Evolutionary conservation across 1,284 basidiomycete genomes (phyloP), one percentile per base, ranked within the genome.

Genomic region (Ustilago crameri): DNA sequence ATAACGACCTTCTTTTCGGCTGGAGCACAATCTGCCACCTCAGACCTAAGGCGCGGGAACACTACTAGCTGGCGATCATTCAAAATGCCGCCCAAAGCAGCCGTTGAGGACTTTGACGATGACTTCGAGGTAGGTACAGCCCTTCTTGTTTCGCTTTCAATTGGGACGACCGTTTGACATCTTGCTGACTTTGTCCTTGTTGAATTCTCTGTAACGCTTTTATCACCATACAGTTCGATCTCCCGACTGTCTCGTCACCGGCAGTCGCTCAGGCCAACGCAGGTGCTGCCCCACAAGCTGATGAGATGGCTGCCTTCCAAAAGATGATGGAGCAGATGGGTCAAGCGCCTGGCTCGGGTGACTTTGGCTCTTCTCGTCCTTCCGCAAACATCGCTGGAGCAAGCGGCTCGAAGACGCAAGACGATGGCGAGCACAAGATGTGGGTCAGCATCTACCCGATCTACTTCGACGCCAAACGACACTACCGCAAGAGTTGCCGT

Each of bases 381-480:
- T 56, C 53, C 12, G 37, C 47, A 23, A 37, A 32, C 34, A 45
- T 54, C 32, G 49, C 49, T 12, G 47, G 51, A 22, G 52, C 45
- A 27, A 64, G 52, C 26, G 56, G 60, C 5, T 63, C 72, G n/a
- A 61, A 57, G 51, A 43, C 27, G 2, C 42, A 62, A 30, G 67
- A 66, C 7, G 65, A 74, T 22, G 76, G 65, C 12, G 77, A 80
- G 26, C 70, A 78, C 59, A 81, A 81, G 51, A 93, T 93, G 78
- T 97, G 94, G 94, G 91, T 92, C 62, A 91, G 91, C 75, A 88
- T 98, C 80, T 98, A 98, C 83, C 95, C 95, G 3, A 91, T 96
- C 79, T 98, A 98, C 85, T 90, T 98, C 71, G 95, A 98, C 84
- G 93, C 94, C 44, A 97, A 97, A 84, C 90, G 90, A 12, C 90